phyloP scores from a whole-genome alignment of 805 yeast genomes.

The Nakazawaea wickerhamii region DNA sequence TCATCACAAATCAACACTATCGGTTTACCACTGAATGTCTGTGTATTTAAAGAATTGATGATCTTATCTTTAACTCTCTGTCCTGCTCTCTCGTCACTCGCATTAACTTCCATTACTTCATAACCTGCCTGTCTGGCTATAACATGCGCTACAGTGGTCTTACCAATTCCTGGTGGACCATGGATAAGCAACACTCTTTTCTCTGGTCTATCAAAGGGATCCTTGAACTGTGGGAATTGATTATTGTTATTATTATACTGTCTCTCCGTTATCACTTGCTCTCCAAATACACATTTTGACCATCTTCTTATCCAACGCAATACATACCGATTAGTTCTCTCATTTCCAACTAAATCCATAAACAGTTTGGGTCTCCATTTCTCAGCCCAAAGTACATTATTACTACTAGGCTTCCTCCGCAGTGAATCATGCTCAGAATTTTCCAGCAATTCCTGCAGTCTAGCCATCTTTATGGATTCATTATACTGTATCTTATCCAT shows the following conservation, averaged over 20 bases:
- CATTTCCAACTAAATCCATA: conserved; percentile 66
- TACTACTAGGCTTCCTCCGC: no score
- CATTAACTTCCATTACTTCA: conserved; percentile 77
- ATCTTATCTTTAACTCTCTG: conserved; percentile 49
- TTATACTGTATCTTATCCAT: conserved; percentile 9
- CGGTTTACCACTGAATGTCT: conserved; percentile 66
- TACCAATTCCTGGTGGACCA: conserved; percentile 95
- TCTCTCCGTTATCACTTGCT: conserved; percentile 26
- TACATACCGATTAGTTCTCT: conserved; percentile 51
- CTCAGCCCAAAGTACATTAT: conserved; percentile 42
- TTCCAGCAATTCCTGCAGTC: background rate
- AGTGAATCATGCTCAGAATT: no score
- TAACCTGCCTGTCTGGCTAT: conserved; percentile 80
- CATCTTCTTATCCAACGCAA: conserved; percentile 64
- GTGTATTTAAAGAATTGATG: conserved; percentile 56
- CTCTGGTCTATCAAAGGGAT: conserved; percentile 53
- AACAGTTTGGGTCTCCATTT: conserved; percentile 64
- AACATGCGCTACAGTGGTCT: conserved; percentile 83
- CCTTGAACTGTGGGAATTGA: conserved; percentile 23
- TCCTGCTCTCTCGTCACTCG: conserved; percentile 73
- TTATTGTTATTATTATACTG: background rate
- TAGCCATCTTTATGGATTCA: conserved; percentile 1
- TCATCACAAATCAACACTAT: conserved; percentile 85
- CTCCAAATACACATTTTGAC: conserved; percentile 54
- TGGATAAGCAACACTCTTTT: conserved; percentile 66